Evolutionary conservation across 495 filamentous ascomycete genomes (phyloP).

Genomic region (Hypomontagnella submonticulosa): DNA sequence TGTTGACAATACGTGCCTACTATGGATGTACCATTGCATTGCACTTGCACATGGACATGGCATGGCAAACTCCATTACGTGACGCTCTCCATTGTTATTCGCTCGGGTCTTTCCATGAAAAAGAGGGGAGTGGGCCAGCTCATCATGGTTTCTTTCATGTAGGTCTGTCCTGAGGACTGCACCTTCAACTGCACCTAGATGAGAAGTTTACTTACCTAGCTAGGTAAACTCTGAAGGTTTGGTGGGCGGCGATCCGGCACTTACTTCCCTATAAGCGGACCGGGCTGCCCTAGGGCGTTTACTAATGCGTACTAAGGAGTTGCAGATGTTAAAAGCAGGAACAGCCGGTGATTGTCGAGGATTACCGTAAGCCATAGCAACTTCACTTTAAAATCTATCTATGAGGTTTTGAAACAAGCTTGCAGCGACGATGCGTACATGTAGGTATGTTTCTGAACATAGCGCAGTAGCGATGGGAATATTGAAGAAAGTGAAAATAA

Average conservation of each 20-base stretch:
- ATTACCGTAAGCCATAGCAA: conserved; percentile 1
- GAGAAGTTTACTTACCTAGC: not conserved
- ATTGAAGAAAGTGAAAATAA: no score
- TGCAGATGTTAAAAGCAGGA: conserved; percentile 30
- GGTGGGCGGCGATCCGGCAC: conserved; percentile 33
- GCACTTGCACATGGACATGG: not conserved
- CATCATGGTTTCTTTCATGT: no score
- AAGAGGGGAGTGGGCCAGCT: no score
- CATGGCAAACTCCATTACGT: not conserved
- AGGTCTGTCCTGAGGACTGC: no score
- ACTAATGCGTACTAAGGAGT: conserved; percentile 21
- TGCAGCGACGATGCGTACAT: no score
- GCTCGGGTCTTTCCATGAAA: conserved; percentile 28
- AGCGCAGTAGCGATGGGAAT: no score
- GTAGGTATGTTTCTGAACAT: no score
- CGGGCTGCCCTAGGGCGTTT: conserved; percentile 9
- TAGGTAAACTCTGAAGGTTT: conserved; percentile 24
- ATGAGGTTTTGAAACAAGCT: not conserved
- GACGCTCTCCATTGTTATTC: conserved; percentile 10
- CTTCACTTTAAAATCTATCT: not conserved
- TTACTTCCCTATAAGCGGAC: conserved; percentile 30
- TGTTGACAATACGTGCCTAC: not conserved
- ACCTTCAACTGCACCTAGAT: no score
- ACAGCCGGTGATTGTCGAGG: conserved; percentile 9
- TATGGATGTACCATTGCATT: not conserved